Percentiles rank a stretch among this genome's conserved stretches.
Conservation (phyloP, 2,329 filamentous ascomycete genomes). For the Exophiala spinifera region DNA sequence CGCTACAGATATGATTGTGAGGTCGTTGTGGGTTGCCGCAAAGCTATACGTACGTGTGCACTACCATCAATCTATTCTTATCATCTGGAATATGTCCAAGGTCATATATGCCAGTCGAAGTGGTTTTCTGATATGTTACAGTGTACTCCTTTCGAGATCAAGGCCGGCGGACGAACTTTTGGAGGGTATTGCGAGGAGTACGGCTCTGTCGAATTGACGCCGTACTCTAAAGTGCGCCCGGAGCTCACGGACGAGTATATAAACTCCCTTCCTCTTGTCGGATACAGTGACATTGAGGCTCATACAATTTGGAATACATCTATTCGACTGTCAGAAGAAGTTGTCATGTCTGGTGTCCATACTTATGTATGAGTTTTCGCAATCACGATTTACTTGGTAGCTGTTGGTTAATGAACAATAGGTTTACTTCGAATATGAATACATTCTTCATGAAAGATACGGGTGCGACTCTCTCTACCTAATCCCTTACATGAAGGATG, state of each 20-base stretch:
- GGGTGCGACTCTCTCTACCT: too few relatives aligned
- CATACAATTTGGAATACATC: conserved; percentile 25
- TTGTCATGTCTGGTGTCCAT: too few relatives aligned
- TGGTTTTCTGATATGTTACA: too few relatives aligned
- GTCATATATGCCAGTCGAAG: too few relatives aligned
- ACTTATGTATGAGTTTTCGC: too few relatives aligned
- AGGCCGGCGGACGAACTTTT: background rate
- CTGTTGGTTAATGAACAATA: too few relatives aligned
- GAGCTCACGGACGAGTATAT: conserved; percentile 35
- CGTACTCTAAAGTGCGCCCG: conserved; percentile 18
- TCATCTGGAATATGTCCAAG: too few relatives aligned
- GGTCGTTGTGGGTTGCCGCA: conserved; percentile 37
- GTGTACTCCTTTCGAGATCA: too few relatives aligned
- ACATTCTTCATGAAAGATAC: too few relatives aligned
- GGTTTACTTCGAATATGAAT: too few relatives aligned
- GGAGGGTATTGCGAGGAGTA: conserved; percentile 20
- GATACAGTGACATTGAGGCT: conserved; percentile 32
- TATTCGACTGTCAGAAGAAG: conserved; percentile 32
- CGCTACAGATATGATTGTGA: conserved; percentile 33
- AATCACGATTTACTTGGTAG: too few relatives aligned
- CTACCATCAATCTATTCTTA: conserved; percentile 26
- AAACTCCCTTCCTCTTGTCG: conserved; percentile 32
- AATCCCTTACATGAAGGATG: too few relatives aligned
- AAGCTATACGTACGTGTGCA: conserved; percentile 31
- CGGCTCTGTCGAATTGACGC: conserved; percentile 30